These are phyloP conservation scores for Bassia scoparia DNA, from an alignment of 148 eudicot species.

Conservation along the genomic window DNA sequence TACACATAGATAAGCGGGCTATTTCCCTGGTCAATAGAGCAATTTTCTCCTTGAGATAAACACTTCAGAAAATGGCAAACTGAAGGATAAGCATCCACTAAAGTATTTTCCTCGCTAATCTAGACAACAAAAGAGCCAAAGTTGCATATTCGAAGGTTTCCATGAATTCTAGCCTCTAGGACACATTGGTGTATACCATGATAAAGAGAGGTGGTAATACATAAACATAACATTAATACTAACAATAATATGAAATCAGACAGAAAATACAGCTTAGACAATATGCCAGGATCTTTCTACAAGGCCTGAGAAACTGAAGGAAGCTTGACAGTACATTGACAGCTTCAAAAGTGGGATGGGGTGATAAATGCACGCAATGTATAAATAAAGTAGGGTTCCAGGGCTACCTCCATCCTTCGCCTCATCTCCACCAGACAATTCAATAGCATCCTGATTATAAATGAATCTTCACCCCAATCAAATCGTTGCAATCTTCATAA, in stretches of 20 bases:
- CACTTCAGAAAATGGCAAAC: background rate
- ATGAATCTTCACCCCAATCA: conserved; percentile 69
- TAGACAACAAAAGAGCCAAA: background rate
- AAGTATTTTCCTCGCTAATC: no score
- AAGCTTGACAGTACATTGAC: background rate
- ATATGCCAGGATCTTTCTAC: background rate
- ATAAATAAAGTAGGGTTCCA: background rate
- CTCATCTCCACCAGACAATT: conserved; percentile 88
- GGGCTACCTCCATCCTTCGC: conserved; percentile 8
- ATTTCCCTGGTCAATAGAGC: no score
- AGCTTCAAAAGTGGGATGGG: no score
- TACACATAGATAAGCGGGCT: no score
- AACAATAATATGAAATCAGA: background rate
- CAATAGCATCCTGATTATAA: conserved; percentile 68
- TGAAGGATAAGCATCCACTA: background rate
- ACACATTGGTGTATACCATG: background rate
- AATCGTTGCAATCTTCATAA: no score
- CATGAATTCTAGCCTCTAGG: background rate
- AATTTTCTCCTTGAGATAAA: background rate
- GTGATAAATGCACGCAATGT: background rate
- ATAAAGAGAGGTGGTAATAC: background rate
- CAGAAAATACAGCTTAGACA: background rate
- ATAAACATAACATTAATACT: background rate
- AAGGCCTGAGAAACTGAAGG: background rate
- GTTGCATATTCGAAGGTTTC: background rate